Base-by-base conservation (phyloP, 495 filamentous ascomycete species). In the Penicillium argentinense region DNA sequence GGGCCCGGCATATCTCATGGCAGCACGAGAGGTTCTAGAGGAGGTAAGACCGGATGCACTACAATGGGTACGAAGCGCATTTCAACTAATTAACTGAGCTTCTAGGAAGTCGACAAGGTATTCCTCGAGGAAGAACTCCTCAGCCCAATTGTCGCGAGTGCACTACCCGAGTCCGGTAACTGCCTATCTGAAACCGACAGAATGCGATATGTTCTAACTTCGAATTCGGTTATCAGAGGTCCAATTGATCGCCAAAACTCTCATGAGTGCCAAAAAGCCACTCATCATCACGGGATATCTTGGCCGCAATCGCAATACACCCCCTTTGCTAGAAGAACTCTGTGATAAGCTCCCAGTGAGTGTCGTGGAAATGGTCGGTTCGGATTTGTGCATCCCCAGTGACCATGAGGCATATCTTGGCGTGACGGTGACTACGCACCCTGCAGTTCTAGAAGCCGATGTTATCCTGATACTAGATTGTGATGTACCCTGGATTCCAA, bases 301-400 rank as follows among this genome's bases (percentile, higher is more conserved):
- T 21, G 91, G 91, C 3, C 77, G 91, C 28, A 88, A 88, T 39
- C 81, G 83, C 49, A 65, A 70, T 7, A 69, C 83, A 3, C 80
- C 86, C 9, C 64, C 58, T 7, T 84, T 82, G 18, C 63, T 96
- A 39, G 86, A 92, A 4, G 78, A 82, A 41, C 66, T 96, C n/a
- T 86, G 87, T 16, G 74, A 93, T 59, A 80, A 72, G 3, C 74
- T 96, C 16, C 88, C 88, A 1, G 62, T 95, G 22, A 71, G 87
- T 6, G 88, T 96, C 12, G 71, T 96, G 5, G 91, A 96, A 61
- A 87, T 88, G 3, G 85, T 86, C 17, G 89, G 89, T 22, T 87
- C 86, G 49, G 91, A 96, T 60, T 88, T 96, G 85, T 91, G 85
- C 54, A 92, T 96, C 61, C 88, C 89, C 4, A 84, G 83, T 9